Evolutionary conservation across 148 eudicot species (phyloP).

Genomic region (Euryodendron excelsum): DNA sequence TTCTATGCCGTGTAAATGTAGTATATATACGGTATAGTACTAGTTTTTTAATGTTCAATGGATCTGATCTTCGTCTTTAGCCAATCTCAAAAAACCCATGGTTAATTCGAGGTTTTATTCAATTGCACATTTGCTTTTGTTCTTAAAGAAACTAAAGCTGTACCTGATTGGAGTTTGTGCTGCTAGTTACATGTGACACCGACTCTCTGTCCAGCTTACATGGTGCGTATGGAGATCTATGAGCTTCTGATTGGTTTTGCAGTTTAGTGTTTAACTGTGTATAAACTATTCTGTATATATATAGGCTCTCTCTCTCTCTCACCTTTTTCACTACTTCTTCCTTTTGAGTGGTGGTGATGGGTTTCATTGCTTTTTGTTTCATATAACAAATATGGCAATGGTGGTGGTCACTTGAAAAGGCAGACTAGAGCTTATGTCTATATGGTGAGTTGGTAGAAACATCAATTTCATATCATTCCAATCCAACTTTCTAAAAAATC

Average conservation of each 20-base stretch:
- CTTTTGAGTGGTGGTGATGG: no score
- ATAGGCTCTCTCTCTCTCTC: no score
- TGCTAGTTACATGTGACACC: neutral
- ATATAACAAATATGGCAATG: neutral
- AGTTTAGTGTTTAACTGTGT: neutral
- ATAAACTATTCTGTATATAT: neutral
- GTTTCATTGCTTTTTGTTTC: neutral
- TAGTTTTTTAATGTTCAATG: constrained; percentile 9
- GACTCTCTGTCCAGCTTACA: neutral
- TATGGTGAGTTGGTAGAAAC: neutral
- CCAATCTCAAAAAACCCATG: constrained; percentile 17
- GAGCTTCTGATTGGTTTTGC: neutral
- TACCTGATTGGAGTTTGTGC: constrained; percentile 10
- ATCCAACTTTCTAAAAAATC: neutral
- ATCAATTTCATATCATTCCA: neutral
- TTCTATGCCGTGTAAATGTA: no score
- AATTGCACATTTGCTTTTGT: constrained; percentile 14
- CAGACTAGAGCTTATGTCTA: neutral
- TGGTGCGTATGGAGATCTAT: neutral
- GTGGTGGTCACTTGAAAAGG: neutral
- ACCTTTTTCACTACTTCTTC: no score
- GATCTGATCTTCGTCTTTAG: constrained; percentile 27
- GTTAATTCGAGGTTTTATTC: constrained; percentile 14
- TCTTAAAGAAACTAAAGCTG: constrained; percentile 4
- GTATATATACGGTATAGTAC: neutral